Evolutionary conservation across 2,329 filamentous ascomycete genomes (phyloP).

Genomic region (Alternaria sp.): DNA sequence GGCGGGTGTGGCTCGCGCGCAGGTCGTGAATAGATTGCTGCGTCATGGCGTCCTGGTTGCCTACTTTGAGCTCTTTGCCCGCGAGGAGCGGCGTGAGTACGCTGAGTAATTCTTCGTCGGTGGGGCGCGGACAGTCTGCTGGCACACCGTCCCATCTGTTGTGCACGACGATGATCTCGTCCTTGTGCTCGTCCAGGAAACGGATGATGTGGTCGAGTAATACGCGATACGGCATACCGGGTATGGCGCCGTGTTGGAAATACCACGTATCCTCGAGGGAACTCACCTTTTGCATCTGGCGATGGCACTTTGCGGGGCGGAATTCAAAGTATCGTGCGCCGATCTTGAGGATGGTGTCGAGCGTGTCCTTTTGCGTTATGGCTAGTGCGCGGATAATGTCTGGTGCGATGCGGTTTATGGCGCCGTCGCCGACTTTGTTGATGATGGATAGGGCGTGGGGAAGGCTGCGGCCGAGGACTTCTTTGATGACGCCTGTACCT

Average conservation of each 20-base stretch:
- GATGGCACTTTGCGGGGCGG: conserved; percentile 59
- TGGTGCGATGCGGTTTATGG: conserved; percentile 43
- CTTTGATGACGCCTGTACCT: conserved; percentile 43
- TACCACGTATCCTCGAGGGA: conserved; percentile 58
- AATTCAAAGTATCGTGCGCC: conserved; percentile 64
- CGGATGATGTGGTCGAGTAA: conserved; percentile 55
- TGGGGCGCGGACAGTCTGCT: conserved; percentile 56
- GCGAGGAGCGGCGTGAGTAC: conserved; percentile 48
- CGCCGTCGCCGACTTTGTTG: conserved; percentile 40
- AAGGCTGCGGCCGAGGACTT: conserved; percentile 39
- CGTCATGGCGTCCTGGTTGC: conserved; percentile 41
- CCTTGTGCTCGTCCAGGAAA: conserved; percentile 54
- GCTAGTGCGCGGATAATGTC: conserved; percentile 60
- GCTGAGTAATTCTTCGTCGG: conserved; percentile 52
- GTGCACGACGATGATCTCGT: conserved; percentile 62
- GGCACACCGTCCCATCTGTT: conserved; percentile 62
- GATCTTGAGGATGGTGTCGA: conserved; percentile 56
- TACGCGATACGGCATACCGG: conserved; percentile 58
- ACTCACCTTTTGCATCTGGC: conserved; percentile 48
- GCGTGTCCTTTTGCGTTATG: conserved; percentile 61
- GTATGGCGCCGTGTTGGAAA: conserved; percentile 62
- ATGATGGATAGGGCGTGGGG: conserved; percentile 36
- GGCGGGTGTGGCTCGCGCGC: conserved; percentile 33
- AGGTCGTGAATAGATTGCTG: conserved; percentile 35
- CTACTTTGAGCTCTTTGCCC: conserved; percentile 29